Evolutionary conservation across 495 filamentous ascomycete genomes (phyloP), one percentile per base, ranked within the genome.

Genomic region (Opeltia flavorubescens): DNA sequence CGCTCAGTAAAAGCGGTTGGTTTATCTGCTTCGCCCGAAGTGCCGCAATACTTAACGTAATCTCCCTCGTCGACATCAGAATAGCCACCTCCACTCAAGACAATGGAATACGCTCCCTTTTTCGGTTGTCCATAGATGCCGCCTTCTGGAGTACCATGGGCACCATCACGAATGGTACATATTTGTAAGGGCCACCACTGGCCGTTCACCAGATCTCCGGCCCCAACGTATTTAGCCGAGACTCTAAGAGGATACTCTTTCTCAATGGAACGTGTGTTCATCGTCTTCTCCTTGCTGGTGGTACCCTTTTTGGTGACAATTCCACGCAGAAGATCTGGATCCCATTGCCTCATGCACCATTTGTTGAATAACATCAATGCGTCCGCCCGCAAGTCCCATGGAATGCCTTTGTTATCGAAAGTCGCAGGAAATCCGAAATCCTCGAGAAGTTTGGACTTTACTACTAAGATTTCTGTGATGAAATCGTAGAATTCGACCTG

Each of bases 141-240:
- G 31, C 58, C 74, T 55, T 75, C 69, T 2, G 57, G 43, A 20
- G 56, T 57, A 4, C 76, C 76, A 39, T 80, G 76, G 5, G 72
- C 75, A 1, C 76, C 76, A 46, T 78, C 76, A 24, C 75, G 62
- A 1, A 73, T 44, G 1, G 67, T 63, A 47, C 62, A 65, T 4
- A 78, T 64, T 28, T 74, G 70, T 1, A 65, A 53, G 0, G 72
- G 75, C 72, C 70, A 79, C 74, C 76, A 78, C 46, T 75, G 66
- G 0, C 76, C 76, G 45, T 69, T 65, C 3, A 67, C 49, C 11
- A 78, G 61, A 9, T 62, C 49, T 28, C 71, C 69, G 24, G 64
- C 56, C 6, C 76, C 76, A 39, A 62, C 49, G 35, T 58, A 57
- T 33, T 65, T 62, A 5, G 61, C 44, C 11, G 52, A 49, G 1